Evolutionary conservation across 2,329 filamentous ascomycete genomes (phyloP), one percentile per base, ranked within the genome.

Genomic region (Colletotrichum zoysiae): DNA sequence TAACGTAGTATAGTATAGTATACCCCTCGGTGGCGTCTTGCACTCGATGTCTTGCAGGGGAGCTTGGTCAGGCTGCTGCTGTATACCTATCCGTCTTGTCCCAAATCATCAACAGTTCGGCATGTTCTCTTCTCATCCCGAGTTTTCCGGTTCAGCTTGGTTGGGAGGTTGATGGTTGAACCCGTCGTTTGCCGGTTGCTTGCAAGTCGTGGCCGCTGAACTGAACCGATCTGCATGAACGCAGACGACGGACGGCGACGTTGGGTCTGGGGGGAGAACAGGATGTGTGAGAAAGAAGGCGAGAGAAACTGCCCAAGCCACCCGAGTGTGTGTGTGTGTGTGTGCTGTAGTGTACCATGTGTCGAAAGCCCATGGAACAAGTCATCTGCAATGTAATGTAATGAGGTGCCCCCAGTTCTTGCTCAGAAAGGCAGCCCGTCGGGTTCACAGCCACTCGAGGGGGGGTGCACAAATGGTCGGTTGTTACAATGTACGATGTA

Each of bases 141-240:
- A 42, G n/a, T 58, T 38, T 23, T 40, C 20, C 56, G n/a, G 23
- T 12, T 40, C 35, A 18, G 23, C n/a, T 12, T 12, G 20, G 18
- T 50, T 38, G n/a, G 14, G 44, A 50, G 5, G 18, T 23, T n/a
- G 23, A 20, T 20, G 40, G 23, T 26, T 18, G 20, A 56, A 26
- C 50, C 50, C 20, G 38, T 20, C 48, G 51, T 44, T n/a, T 18
- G 23, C 20, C 8, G 23, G 6, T 26, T 51, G 60, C 35, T 46
- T 38, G 26, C n/a, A 38, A 26, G n/a, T 70, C 35, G 23, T 35
- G 48, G 38, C 63, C 57, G 33, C 20, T 50, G 57, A 26, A 26
- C 60, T 67, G 56, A 51, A 48, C 50, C 20, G 20, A 18, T 20
- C 35, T 57, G 56, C 33, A 67, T 61, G 42, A 48, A 40, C 1